These are phyloP conservation scores for Ceratocystis alfenasii DNA, from an alignment of 2,329 filamentous ascomycete genomes.

Conservation along the genomic window DNA sequence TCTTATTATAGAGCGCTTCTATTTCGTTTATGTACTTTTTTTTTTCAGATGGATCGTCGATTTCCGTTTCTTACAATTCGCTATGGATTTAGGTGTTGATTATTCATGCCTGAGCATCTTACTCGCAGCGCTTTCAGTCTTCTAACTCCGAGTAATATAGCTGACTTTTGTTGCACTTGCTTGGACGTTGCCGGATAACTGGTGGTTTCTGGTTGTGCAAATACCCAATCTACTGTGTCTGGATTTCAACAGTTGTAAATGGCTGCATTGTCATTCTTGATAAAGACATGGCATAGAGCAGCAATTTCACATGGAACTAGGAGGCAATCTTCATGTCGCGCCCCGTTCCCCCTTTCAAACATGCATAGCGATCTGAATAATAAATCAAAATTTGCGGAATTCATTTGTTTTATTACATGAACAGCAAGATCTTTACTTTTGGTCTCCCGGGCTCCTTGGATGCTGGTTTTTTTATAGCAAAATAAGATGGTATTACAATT, in stretches of 20 bases:
- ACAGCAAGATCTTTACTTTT: slow-evolving; percentile 11
- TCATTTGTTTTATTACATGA: slow-evolving; percentile 14
- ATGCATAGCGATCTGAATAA: background rate
- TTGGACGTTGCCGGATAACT: no score
- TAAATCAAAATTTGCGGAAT: background rate
- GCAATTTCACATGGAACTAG: background rate
- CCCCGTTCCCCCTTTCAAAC: background rate
- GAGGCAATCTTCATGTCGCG: no score
- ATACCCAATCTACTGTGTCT: no score
- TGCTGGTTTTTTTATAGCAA: background rate
- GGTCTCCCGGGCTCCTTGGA: background rate
- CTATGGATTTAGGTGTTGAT: no score
- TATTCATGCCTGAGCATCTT: no score
- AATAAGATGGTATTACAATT: slow-evolving; percentile 7
- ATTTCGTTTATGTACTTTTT: background rate
- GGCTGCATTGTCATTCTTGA: background rate
- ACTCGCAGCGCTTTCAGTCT: no score
- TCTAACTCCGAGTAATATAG: no score
- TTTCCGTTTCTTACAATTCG: background rate
- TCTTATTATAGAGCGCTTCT: background rate
- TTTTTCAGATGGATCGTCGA: background rate
- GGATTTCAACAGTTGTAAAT: background rate
- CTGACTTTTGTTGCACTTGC: no score
- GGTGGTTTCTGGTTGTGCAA: no score
- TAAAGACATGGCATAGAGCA: background rate